Base-by-base conservation (phyloP, 106 monocot species). In the Amphibolis antarctica region DNA sequence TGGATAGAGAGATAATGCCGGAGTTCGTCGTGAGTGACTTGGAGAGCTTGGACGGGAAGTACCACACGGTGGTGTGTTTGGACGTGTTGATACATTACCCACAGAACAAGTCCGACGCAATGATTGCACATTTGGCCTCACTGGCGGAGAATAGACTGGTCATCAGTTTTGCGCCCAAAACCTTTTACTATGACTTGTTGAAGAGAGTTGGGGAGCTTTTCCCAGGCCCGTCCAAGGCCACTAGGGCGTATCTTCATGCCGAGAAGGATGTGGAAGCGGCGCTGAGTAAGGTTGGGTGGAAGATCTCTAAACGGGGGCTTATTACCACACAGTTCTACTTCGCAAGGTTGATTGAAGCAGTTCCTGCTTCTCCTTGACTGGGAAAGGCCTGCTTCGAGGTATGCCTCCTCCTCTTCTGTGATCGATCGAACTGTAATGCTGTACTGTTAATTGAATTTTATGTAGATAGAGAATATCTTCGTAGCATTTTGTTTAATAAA, bases 21-120 rank as follows among this genome's bases (percentile, higher is more conserved):
- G 63, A 55, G 30, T 90, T 98, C 59, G 68, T 82, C 52, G 96
- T 87, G 1, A 78, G 48, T n/a, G 96, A 98, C 60, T 25, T 98
- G 59, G 96, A 98, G 70, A 75, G 82, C 65, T 36, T 98, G 49
- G 59, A 73, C 2, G 96, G 96, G 17, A 87, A 62, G 47, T 98
- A 77, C 60, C 69, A 98, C 80, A 86, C 84, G 0, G 90, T 87
- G 60, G 82, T 87, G 48, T 98, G 96, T 66, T 61, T 98, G 17
- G 96, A 98, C 42, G 96, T 98, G 62, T 61, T 98, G 68, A 98
- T 98, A 28, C 90, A 98, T 29, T 98, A 98, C 60, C 90, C 96
- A 26, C 76, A 80, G 78, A 76, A 61, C 30, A 90, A 91, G 70
- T 90, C 90, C 21, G 90, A 89, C 48, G 84, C 56, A 66, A 96